Evolutionary conservation across 225 moss, liverwort and hornwort genomes (phyloP).

Genomic region (Bryum argenteum): DNA sequence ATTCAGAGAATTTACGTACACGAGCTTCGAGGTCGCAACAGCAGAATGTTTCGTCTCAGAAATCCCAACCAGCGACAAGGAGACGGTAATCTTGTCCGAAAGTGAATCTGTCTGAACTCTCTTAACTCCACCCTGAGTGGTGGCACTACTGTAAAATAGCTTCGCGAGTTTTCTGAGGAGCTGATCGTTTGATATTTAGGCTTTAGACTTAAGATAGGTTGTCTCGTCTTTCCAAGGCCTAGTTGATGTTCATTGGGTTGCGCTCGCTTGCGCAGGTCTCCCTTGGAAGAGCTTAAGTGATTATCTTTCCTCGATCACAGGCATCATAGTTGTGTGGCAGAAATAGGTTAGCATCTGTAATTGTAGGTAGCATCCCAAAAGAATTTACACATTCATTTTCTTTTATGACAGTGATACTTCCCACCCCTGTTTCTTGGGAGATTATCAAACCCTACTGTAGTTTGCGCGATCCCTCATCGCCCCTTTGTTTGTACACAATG

Average conservation of each 20-base stretch:
- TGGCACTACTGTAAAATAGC: conserved; percentile 26
- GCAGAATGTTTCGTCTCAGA: conserved; percentile 31
- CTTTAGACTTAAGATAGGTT: conserved; percentile 30
- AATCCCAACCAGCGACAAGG: conserved; percentile 31
- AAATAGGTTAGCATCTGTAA: conserved; percentile 44
- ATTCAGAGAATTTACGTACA: conserved; percentile 36
- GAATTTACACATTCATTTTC: conserved; percentile 21
- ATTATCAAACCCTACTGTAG: conserved; percentile 35
- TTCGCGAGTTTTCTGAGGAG: conserved; percentile 17
- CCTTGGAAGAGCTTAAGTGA: conserved; percentile 57
- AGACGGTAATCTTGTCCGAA: conserved; percentile 46
- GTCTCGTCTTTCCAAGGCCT: conserved; percentile 27
- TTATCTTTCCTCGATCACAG: conserved; percentile 28
- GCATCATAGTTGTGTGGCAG: conserved; percentile 23
- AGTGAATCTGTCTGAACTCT: conserved; percentile 25
- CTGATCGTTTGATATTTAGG: conserved; percentile 27
- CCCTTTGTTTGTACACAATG: conserved; percentile 45
- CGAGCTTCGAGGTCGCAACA: conserved; percentile 33
- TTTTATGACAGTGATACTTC: conserved; percentile 27
- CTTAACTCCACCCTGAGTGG: conserved; percentile 24
- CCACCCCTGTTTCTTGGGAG: conserved; percentile 41
- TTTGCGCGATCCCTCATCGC: conserved; percentile 48
- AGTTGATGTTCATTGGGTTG: conserved; percentile 50
- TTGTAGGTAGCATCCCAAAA: conserved; percentile 43
- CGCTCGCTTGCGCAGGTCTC: conserved; percentile 56